Percentiles rank a stretch among this genome's conserved stretches.
phyloP scores from a whole-genome alignment of 441 rosid genomes.

The Erodium trifolium region DNA sequence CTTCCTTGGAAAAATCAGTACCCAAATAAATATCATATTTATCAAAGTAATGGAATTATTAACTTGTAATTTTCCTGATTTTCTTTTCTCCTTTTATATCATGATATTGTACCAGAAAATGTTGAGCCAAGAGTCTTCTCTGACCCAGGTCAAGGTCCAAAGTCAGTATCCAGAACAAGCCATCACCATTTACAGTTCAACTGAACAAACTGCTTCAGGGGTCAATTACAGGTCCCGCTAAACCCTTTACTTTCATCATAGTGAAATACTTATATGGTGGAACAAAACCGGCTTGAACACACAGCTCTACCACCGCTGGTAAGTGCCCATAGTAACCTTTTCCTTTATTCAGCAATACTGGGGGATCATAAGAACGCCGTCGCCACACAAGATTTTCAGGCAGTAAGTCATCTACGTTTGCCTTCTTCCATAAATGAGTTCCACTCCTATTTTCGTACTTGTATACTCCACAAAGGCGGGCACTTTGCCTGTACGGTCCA shows the following conservation, averaged over 20 bases:
- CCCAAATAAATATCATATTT: too few species aligned
- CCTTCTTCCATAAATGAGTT: slow-evolving; percentile 69
- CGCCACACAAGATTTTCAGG: slow-evolving; percentile 71
- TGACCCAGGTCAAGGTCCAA: too few species aligned
- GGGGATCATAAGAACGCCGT: slow-evolving; percentile 68
- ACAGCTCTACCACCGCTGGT: slow-evolving; percentile 67
- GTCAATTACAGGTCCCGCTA: slow-evolving; percentile 26
- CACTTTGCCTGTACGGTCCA: slow-evolving; percentile 75
- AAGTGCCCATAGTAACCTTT: slow-evolving; percentile 71
- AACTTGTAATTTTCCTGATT: too few species aligned
- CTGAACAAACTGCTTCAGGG: neutral
- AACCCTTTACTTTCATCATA: slow-evolving; percentile 65
- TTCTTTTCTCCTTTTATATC: too few species aligned
- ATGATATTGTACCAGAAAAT: too few species aligned
- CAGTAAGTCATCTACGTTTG: slow-evolving; percentile 60
- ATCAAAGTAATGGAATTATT: too few species aligned
- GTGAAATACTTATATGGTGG: slow-evolving; percentile 41
- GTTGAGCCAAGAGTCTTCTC: too few species aligned
- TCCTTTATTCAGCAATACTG: slow-evolving; percentile 52
- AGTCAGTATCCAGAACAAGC: slow-evolving; percentile 3
- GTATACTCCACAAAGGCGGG: slow-evolving; percentile 67
- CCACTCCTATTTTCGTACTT: slow-evolving; percentile 68
- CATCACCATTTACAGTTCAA: neutral
- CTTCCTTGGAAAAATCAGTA: too few species aligned
- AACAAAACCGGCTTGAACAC: slow-evolving; percentile 62